A percentile compares a stretch with the other conserved stretches of the same genome.
phyloP scores from a whole-genome alignment of 495 filamentous ascomycete species.

The Neurospora africana region DNA sequence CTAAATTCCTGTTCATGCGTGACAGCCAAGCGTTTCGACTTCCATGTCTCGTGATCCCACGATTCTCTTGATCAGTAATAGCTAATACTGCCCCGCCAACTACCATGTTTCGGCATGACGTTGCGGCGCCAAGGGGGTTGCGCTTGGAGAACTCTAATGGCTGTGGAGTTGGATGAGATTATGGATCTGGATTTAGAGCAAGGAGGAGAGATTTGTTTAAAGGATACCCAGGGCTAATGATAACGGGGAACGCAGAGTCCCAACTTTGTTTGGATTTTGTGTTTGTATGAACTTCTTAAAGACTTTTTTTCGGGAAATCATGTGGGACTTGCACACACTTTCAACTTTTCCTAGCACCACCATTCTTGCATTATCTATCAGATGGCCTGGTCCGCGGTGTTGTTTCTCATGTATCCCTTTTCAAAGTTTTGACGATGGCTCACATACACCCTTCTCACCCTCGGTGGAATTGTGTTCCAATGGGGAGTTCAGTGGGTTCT shows the following conservation, averaged over 20 bases:
- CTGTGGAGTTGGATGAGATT: not conserved
- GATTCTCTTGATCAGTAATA: conserved; percentile 28
- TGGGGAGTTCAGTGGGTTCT: not conserved
- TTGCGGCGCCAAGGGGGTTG: not conserved
- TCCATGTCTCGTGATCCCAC: conserved; percentile 23
- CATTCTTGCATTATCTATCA: not conserved
- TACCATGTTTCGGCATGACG: not conserved
- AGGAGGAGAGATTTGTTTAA: not conserved
- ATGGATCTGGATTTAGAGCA: not conserved
- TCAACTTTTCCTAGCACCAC: not conserved
- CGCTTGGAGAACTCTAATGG: not conserved
- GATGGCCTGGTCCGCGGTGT: not conserved
- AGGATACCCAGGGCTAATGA: conserved; percentile 1
- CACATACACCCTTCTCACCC: not conserved
- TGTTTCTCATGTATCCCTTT: not conserved
- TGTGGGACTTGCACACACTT: conserved; percentile 1
- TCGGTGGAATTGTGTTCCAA: not conserved
- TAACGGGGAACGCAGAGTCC: conserved; percentile 1
- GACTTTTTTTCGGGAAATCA: conserved; percentile 1
- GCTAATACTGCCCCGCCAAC: conserved; percentile 14
- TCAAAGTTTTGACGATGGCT: not conserved
- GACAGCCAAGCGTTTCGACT: conserved; percentile 3
- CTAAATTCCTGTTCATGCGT: conserved; percentile 40
- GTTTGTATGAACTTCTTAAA: conserved; percentile 1
- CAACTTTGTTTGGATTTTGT: not conserved